phyloP scores from a whole-genome alignment of 1,139 yeast species.

The Wickerhamomyces sp. region DNA sequence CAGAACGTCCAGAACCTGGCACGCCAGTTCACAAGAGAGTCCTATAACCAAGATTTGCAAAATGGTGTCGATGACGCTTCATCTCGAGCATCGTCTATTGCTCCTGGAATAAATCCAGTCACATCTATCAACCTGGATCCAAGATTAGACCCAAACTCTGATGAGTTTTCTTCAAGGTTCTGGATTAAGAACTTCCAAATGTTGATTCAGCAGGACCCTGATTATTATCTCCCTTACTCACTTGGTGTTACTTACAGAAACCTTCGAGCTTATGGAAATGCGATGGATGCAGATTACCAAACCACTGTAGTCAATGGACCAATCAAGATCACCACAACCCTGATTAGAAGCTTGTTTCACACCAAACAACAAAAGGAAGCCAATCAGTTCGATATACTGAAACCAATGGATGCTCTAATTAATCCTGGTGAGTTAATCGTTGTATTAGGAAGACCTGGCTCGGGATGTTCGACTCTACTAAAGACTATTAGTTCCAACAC shows the following conservation, averaged over 20 bases:
- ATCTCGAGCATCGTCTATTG: constrained; percentile 21
- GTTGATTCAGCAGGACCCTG: constrained; percentile 53
- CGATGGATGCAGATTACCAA: constrained; percentile 78
- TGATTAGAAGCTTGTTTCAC: constrained; percentile 20
- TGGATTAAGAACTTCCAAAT: constrained; percentile 74
- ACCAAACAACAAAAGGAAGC: constrained; percentile 24
- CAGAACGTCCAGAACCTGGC: constrained; percentile 5
- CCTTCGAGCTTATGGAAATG: constrained; percentile 69
- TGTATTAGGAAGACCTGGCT: constrained; percentile 79
- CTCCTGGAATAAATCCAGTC: constrained; percentile 22
- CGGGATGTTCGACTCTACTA: constrained; percentile 78
- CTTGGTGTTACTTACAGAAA: constrained; percentile 68
- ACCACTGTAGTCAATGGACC: constrained; percentile 58
- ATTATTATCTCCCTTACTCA: constrained; percentile 56
- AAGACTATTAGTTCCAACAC: constrained; percentile 69
- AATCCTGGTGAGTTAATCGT: constrained; percentile 72
- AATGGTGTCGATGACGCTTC: constrained; percentile 5
- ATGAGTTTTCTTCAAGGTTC: constrained; percentile 53
- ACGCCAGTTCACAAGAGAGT: constrained; percentile 7
- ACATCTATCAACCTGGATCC: constrained; percentile 38
- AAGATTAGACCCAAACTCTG: constrained; percentile 51
- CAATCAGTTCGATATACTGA: constrained; percentile 46
- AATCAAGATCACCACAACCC: constrained; percentile 18
- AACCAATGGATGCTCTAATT: constrained; percentile 63
- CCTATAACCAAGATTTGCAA: no score